Evolutionary conservation across 1,284 basidiomycete species (phyloP), one percentile per base, ranked within the genome.

Genomic region (Mrakiaceae sp.): DNA sequence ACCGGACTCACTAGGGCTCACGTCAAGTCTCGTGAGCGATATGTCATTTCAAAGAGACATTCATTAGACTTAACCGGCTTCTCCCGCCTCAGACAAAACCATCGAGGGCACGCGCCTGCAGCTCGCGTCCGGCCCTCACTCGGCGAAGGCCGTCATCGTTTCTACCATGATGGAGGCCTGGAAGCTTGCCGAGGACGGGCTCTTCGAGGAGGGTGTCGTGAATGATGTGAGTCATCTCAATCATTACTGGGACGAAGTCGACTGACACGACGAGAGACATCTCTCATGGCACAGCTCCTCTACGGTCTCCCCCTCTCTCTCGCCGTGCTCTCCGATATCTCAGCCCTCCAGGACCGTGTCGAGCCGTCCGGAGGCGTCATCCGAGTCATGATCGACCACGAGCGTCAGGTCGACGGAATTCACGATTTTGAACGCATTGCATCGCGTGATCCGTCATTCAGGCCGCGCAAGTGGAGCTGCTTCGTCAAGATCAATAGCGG

Each of bases 321-420:
- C 40, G 3, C 60, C 10, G 39, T 61, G 11, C 52, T 61, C 50
- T 61, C 60, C 44, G 60, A 61, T 39, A 16, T 61, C 42, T 51
- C 60, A 9, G 39, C 60, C 12, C 44, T 52, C 50, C 60, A 61
- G 49, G 50, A 61, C 9, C 39, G 16, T 16, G 27, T 61, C 49
- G n/a, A 48, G 7, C 39, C 60, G 39, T 47, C 40, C 11, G 49
- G 50, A 11, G 49, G 39, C 6, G 44, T 39, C 42, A 42, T 61
- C 42, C 10, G 48, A 40, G 50, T 61, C 60, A 61, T 61, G 60
- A 53, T 61, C 50, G 60, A 61, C 50, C 60, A 61, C 44, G 42
- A 42, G 2, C 16, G 10, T 40, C 60, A 61, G 40, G 40, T 61
- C 52, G 47, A 52, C 16, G 60, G 39, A 4, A 46, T 61, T 40